Evolutionary conservation across 805 yeast species (phyloP), one percentile per base, ranked within the genome.

Genomic region (Pichia exigua): DNA sequence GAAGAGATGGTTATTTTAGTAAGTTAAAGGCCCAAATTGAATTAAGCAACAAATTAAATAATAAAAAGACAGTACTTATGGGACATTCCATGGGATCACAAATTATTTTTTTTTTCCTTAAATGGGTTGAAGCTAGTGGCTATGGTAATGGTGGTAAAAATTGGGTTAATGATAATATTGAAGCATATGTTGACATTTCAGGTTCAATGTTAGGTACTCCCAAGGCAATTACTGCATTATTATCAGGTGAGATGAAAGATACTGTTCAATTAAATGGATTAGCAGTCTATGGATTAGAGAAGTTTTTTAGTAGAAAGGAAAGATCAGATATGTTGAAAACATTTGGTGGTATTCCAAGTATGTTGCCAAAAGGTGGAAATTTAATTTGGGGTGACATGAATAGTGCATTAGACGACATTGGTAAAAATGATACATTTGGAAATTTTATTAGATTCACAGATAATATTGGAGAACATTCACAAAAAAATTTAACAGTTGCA

Each of bases 61-160:
- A 77, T 15, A 83, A 90, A 49, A 92, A 90, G 61, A 72, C 87
- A 1, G 82, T 85, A n/a, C 61, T 94, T 17, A 77, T 83, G 20
- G 95, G 96, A 22, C 99, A 94, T 66, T 92, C 98, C 0, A 94
- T 94, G 99, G 99, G 99, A 2, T 77, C 95, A 0, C 98, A 94
- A 68, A 79, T 94, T 39, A 79, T 85, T 2, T 88, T 79, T 64
- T 94, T 87, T 66, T 94, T 94, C 64, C 67, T 94, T 72, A 90
- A 94, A 68, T 94, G 99, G 99, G 98, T 79, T 8, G 99, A 94
- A 66, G 97, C 97, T 0, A 73, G 75, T 47, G 97, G 97, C 51
- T 88, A 79, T 61, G 99, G 99, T 35, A 88, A 91, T 64, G 98
- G 97, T n/a, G 98, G 98, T 2, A 65, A 75, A 4, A 62, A 59